Evolutionary conservation across 139 green algal species (phyloP), one percentile per base, ranked within the genome.

Genomic region (Ettlia oleoabundans): DNA sequence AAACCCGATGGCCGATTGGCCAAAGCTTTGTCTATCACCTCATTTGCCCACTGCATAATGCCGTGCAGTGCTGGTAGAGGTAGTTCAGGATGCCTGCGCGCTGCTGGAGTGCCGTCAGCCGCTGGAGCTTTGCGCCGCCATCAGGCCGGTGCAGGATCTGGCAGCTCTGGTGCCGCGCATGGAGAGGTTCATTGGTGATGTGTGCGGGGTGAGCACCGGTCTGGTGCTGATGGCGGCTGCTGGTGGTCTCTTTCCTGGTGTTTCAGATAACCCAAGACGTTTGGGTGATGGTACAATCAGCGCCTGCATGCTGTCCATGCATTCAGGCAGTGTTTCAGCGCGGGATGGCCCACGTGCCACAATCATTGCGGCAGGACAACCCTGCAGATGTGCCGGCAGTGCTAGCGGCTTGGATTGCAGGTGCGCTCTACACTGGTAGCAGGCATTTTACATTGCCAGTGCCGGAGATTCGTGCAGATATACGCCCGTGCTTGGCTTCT

Each of bases 1-100:
- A 28, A 5, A 3, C 43, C 33, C 1, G 4, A 42, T 71, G 33
- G 26, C n/a, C 33, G 47, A n/a, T n/a, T n/a, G n/a, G n/a, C n/a
- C n/a, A n/a, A n/a, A n/a, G n/a, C n/a, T n/a, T n/a, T n/a, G n/a
- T n/a, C n/a, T n/a, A n/a, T n/a, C n/a, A n/a, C n/a, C n/a, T 24
- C 28, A 37, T 37, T 32, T 32, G 38, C 26, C 1, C 67, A 37
- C 2, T 9, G 24, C 40, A 4, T n/a, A n/a, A 1, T 15, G 35
- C 13, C 32, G 30, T 15, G 53, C 73, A 80, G 75, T 81, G 75
- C 75, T 81, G 38, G 75, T 72, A n/a, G 75, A 81, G 75, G 40
- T 71, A 38, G 51, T 91, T 75, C 87, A 96, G 90, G 92, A 96
- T 76, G 86, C 86, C 0, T 95, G 92, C 86, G 84, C 96, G 0